phyloP scores from a whole-genome alignment of 2,329 filamentous ascomycete species.

The Sclerotinia spermophila region DNA sequence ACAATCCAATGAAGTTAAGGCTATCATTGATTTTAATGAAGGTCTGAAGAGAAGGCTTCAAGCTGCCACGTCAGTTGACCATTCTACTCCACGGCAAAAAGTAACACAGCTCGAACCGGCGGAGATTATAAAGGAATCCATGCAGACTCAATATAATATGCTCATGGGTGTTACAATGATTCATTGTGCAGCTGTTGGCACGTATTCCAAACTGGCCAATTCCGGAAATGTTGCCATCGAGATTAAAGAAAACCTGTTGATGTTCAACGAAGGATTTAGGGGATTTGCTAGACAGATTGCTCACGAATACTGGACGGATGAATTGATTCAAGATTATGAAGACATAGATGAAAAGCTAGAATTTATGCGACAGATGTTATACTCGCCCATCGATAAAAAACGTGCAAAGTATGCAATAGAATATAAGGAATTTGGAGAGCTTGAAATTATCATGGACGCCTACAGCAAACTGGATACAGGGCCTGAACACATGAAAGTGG shows the following conservation, averaged over 20 bases:
- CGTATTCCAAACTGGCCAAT: background rate
- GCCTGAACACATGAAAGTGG: background rate
- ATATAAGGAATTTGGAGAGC: background rate
- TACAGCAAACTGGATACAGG: background rate
- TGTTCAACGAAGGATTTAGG: constrained; percentile 1
- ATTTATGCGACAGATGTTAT: background rate
- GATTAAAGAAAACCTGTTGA: background rate
- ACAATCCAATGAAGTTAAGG: background rate
- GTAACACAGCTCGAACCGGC: rapidly evolving
- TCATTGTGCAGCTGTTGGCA: background rate
- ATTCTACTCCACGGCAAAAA: background rate
- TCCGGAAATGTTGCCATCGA: background rate
- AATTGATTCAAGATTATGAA: background rate
- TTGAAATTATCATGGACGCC: background rate
- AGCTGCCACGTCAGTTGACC: background rate
- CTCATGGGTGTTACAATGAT: background rate
- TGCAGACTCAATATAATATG: background rate
- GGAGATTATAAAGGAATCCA: background rate
- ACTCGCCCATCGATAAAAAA: background rate
- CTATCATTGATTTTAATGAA: background rate
- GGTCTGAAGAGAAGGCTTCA: background rate
- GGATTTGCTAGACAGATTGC: background rate
- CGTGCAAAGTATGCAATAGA: background rate
- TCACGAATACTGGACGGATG: background rate
- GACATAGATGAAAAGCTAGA: background rate